These are phyloP conservation scores for Scenedesmus sp. DNA, from an alignment of 163 green algal species.

Conservation along the genomic window DNA sequence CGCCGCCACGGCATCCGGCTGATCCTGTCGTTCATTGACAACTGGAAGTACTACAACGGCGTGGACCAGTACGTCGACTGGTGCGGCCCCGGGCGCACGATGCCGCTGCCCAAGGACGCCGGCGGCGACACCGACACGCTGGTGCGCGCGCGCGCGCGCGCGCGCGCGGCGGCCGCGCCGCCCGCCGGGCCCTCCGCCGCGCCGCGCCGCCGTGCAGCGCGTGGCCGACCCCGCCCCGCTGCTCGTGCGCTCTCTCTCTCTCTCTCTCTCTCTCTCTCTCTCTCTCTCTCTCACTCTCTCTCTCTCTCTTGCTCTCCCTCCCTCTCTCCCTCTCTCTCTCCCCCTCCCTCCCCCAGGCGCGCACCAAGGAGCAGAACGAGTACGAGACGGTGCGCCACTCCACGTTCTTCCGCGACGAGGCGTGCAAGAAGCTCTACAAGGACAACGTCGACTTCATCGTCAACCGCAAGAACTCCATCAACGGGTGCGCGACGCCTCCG, in stretches of 20 bases:
- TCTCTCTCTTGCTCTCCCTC: background rate
- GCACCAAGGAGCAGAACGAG: conserved; percentile 21
- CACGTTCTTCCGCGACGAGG: conserved; percentile 73
- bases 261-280: no score
- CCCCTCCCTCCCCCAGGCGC: background rate
- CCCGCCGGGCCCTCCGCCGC: no score
- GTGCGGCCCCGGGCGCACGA: conserved; percentile 27
- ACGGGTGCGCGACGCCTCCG: no score
- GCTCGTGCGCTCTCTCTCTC: background rate
- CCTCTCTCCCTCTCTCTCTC: background rate
- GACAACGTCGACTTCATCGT: conserved; percentile 61
- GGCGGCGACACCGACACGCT: conserved; percentile 42
- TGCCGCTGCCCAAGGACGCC: conserved; percentile 3
- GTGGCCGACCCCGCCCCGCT: background rate
- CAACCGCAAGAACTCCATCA: conserved; percentile 39
- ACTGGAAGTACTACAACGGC: conserved; percentile 51
- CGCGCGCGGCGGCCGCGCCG: no score
- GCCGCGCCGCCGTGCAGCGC: no score
- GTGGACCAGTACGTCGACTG: conserved; percentile 41
- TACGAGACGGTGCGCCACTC: conserved; percentile 74
- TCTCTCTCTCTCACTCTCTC: no score
- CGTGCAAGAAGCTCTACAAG: conserved; percentile 63
- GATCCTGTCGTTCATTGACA: conserved; percentile 47
- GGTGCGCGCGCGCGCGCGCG: conserved; percentile 11
- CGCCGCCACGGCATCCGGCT: conserved; percentile 30